A percentile compares a stretch with the other conserved stretches of the same genome.
phyloP scores from a whole-genome alignment of 306 rosid genomes.

The Acmispon strigosus region DNA sequence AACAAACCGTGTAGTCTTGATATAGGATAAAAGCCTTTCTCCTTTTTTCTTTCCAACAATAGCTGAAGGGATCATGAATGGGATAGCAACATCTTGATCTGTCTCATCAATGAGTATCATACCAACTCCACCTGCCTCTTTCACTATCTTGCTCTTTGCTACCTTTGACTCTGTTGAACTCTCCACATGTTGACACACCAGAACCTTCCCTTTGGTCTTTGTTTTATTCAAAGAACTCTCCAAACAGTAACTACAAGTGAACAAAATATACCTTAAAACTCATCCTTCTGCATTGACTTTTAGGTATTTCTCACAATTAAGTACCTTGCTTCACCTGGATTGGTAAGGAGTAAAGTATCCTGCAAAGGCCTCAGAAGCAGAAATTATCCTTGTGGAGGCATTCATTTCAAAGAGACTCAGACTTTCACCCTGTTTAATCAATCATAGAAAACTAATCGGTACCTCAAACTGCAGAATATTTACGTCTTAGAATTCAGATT shows the following conservation, averaged over 20 bases:
- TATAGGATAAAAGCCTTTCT: conserved; percentile 39
- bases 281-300: conserved; percentile 4
- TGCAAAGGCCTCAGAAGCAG: conserved; percentile 60
- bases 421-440: conserved; percentile 65
- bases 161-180: conserved; percentile 69
- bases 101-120: conserved; percentile 72
- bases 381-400: conserved; percentile 51
- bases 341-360: conserved; percentile 87
- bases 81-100: conserved; percentile 63
- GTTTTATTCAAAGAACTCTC: conserved; percentile 80
- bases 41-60: conserved; percentile 57
- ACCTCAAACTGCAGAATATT: not conserved
- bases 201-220: conserved; percentile 72
- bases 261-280: conserved; percentile 10
- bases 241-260: conserved; percentile 58
- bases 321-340: conserved; percentile 99
- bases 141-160: conserved; percentile 59
- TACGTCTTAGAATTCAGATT: not conserved
- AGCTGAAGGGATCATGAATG: conserved; percentile 72
- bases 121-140: conserved; percentile 71
- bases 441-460: conserved; percentile 14
- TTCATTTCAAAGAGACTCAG: conserved; percentile 57
- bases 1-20: conserved; percentile 49
- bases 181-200: conserved; percentile 67
- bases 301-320: conserved; percentile 31